Conservation (phyloP, 2,329 filamentous ascomycete genomes). For the Neonectria hederae region DNA sequence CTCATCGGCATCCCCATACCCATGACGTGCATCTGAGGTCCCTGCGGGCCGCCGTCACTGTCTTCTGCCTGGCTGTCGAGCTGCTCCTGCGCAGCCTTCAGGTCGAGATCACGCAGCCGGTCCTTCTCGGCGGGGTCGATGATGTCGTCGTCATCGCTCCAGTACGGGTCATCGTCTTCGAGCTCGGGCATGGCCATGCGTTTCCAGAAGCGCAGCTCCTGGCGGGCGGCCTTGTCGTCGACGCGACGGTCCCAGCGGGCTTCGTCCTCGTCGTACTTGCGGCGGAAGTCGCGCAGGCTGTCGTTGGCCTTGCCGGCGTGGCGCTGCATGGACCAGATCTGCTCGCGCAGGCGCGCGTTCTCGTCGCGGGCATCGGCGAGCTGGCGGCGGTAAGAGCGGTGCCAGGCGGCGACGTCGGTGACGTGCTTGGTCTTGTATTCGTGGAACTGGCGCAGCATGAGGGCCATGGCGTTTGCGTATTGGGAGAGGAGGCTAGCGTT, state of each 20-base stretch:
- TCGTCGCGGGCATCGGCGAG: conserved; percentile 72
- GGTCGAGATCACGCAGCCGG: conserved; percentile 60
- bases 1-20: conserved; percentile 37
- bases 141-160: conserved; percentile 73
- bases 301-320: conserved; percentile 68
- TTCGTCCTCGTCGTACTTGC: conserved; percentile 65
- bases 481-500: conserved; percentile 67
- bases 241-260: conserved; percentile 63
- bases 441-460: conserved; percentile 71
- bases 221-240: conserved; percentile 61
- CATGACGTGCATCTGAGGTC: conserved; percentile 32
- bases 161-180: conserved; percentile 67
- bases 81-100: conserved; percentile 54
- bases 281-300: conserved; percentile 64
- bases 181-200: conserved; percentile 71
- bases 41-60: conserved; percentile 44
- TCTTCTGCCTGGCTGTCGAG: conserved; percentile 48
- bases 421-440: conserved; percentile 72
- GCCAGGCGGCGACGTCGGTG: conserved; percentile 69
- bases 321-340: conserved; percentile 73
- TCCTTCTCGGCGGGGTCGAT: conserved; percentile 69
- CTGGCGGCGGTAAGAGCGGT: conserved; percentile 72
- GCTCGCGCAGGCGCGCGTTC: conserved; percentile 69
- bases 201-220: conserved; percentile 74
- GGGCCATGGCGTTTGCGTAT: conserved; percentile 65